A percentile compares a stretch with the other conserved stretches of the same genome.
Evolutionary conservation across 2,329 filamentous ascomycete genomes (phyloP).

Genomic region (Aureobasidium leucospermi): DNA sequence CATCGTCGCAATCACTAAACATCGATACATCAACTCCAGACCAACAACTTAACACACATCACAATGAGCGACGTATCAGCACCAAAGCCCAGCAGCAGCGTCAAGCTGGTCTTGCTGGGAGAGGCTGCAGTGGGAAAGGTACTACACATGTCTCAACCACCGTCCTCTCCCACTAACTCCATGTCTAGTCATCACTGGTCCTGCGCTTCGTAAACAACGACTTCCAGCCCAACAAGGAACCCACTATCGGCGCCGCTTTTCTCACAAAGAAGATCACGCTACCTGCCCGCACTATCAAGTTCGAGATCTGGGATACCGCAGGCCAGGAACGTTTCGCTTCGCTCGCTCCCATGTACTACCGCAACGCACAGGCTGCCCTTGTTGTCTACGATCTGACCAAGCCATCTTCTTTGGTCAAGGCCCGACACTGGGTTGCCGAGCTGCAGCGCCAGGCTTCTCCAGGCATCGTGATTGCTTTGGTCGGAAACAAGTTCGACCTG

Average conservation of each 20-base stretch:
- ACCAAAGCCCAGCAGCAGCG: conserved; percentile 97
- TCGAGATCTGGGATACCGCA: conserved; percentile 90
- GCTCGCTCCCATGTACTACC: conserved; percentile 98
- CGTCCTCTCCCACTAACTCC: conserved; percentile 19
- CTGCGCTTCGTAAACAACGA: conserved; percentile 99
- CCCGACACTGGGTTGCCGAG: conserved; percentile 98
- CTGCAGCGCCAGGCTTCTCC: conserved; percentile 92
- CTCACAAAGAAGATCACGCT: conserved; percentile 98
- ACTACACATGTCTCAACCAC: conserved; percentile 18
- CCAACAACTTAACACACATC: neutral
- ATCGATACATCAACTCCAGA: neutral
- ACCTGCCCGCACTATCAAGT: conserved; percentile 68
- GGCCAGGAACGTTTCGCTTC: conserved; percentile 96
- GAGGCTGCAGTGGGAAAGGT: conserved; percentile 99
- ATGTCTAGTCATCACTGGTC: conserved; percentile 78
- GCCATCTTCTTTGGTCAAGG: conserved; percentile 88
- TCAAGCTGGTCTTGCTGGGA: conserved; percentile 95
- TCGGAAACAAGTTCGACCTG: conserved; percentile 94
- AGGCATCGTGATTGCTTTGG: conserved; percentile 92
- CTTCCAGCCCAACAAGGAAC: conserved; percentile 99
- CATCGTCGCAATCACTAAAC: neutral
- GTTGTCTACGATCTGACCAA: conserved; percentile 99
- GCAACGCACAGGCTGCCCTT: conserved; percentile 93
- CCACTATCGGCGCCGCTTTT: conserved; percentile 97
- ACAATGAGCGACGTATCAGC: conserved; percentile 36